Conservation (phyloP, 2,329 filamentous ascomycete species). For the Eutypa lata region DNA sequence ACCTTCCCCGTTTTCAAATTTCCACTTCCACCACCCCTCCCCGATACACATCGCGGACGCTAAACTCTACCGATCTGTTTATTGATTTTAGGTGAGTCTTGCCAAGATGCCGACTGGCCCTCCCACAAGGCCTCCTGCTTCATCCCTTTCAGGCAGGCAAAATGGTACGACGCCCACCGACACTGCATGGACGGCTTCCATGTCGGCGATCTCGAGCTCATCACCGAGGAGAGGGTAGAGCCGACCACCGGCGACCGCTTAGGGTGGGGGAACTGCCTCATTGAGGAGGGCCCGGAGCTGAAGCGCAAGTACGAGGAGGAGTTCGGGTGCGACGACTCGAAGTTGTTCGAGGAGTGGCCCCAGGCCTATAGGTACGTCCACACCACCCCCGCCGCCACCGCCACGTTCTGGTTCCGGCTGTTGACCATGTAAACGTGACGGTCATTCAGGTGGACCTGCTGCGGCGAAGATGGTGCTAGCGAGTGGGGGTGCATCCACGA, state of each 20-base stretch:
- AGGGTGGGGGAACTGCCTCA: constrained; percentile 3
- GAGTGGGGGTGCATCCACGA: constrained; percentile 4
- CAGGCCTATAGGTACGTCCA: background rate
- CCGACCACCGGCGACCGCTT: background rate
- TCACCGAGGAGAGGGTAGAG: constrained; percentile 3
- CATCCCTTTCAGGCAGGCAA: background rate
- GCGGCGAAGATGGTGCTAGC: background rate
- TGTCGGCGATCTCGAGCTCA: constrained; percentile 6
- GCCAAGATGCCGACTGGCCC: constrained; percentile 2
- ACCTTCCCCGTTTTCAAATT: too few relatives aligned
- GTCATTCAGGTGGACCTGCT: constrained; percentile 5
- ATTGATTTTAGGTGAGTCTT: background rate
- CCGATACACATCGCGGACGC: too few relatives aligned
- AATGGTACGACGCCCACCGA: constrained; percentile 5
- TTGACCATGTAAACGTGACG: background rate
- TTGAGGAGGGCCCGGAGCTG: constrained; percentile 1
- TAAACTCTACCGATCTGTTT: too few relatives aligned
- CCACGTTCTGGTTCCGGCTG: too few relatives aligned
- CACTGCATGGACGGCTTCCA: constrained; percentile 3
- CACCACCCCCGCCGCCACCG: too few relatives aligned
- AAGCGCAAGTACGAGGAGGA: constrained; percentile 4
- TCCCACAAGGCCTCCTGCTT: background rate
- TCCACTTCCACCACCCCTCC: too few relatives aligned
- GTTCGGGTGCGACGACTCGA: constrained; percentile 2
- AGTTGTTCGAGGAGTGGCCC: constrained; percentile 3